These are phyloP conservation scores for Nakazawaea ernobii DNA, from an alignment of 805 yeast genomes.

Conservation along the genomic window DNA sequence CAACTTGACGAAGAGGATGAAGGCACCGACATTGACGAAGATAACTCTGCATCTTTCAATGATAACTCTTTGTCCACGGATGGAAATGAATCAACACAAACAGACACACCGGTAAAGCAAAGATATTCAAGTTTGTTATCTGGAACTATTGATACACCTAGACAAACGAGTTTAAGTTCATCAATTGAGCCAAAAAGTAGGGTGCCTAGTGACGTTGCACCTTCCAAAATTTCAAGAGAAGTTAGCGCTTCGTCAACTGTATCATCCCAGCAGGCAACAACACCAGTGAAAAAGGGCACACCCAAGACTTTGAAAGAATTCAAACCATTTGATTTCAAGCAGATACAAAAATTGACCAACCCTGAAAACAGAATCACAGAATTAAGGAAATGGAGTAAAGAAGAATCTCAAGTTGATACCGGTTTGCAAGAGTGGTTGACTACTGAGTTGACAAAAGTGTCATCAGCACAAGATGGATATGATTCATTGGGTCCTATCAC, in stretches of 20 bases:
- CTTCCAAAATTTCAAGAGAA: constrained; percentile 11
- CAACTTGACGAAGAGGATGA: constrained; percentile 1
- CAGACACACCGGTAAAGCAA: neutral
- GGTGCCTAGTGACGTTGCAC: constrained; percentile 12
- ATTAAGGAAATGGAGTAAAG: constrained; percentile 35
- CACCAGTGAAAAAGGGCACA: neutral
- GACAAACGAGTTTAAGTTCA: constrained; percentile 16
- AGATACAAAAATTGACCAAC: constrained; percentile 32
- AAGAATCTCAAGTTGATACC: constrained; percentile 40
- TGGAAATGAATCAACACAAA: neutral
- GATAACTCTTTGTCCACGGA: neutral
- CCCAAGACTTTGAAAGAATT: neutral
- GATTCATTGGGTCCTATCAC: constrained; percentile 50
- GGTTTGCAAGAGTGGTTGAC: constrained; percentile 55
- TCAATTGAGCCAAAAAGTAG: constrained; percentile 12
- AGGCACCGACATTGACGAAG: constrained; percentile 7
- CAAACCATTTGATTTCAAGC: constrained; percentile 29
- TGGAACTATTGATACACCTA: neutral
- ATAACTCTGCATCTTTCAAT: neutral
- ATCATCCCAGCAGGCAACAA: constrained; percentile 10
- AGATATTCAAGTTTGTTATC: constrained; percentile 8
- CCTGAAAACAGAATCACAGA: constrained; percentile 35
- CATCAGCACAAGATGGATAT: constrained; percentile 27
- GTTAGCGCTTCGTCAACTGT: constrained; percentile 22
- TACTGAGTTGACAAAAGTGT: constrained; percentile 33